These are phyloP conservation scores for Podospora pseudopauciseta DNA, from an alignment of 495 filamentous ascomycete genomes.

Conservation along the genomic window DNA sequence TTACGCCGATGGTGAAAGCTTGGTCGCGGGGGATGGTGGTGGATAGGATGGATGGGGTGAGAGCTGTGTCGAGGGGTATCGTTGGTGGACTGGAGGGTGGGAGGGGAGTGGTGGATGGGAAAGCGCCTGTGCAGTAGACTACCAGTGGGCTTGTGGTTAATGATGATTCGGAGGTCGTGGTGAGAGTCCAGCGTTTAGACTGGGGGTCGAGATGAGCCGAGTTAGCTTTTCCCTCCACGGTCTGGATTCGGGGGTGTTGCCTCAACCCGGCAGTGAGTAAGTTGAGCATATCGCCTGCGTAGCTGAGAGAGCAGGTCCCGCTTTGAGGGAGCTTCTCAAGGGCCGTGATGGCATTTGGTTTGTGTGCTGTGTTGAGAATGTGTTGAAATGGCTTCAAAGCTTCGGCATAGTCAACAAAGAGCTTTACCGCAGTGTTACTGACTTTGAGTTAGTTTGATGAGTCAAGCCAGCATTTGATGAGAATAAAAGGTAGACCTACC, in stretches of 20 bases:
- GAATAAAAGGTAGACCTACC: constrained; percentile 11
- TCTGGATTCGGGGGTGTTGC: constrained; percentile 14
- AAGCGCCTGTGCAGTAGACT: constrained; percentile 25
- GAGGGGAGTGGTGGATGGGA: background rate
- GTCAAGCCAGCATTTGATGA: background rate
- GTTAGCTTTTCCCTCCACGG: constrained; percentile 7
- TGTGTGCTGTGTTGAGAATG: constrained; percentile 12
- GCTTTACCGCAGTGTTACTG: constrained; percentile 24
- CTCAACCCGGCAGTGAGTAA: constrained; percentile 53
- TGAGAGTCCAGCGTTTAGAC: constrained; percentile 15
- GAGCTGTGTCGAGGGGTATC: constrained; percentile 16
- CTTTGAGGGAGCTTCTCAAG: constrained; percentile 11
- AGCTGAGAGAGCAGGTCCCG: constrained; percentile 20
- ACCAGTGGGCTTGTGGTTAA: constrained; percentile 15
- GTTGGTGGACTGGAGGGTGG: background rate
- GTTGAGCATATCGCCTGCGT: constrained; percentile 41
- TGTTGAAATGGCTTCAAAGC: constrained; percentile 13
- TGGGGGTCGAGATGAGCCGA: background rate
- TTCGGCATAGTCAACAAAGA: constrained; percentile 20
- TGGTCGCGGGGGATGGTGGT: constrained; percentile 1
- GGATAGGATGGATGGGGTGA: constrained; percentile 10
- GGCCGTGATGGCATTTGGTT: constrained; percentile 15
- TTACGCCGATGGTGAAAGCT: constrained; percentile 19
- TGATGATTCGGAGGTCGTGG: background rate
- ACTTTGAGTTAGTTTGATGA: background rate